Evolutionary conservation across 306 rosid genomes (phyloP).

Genomic region (Cucumis hystrix): DNA sequence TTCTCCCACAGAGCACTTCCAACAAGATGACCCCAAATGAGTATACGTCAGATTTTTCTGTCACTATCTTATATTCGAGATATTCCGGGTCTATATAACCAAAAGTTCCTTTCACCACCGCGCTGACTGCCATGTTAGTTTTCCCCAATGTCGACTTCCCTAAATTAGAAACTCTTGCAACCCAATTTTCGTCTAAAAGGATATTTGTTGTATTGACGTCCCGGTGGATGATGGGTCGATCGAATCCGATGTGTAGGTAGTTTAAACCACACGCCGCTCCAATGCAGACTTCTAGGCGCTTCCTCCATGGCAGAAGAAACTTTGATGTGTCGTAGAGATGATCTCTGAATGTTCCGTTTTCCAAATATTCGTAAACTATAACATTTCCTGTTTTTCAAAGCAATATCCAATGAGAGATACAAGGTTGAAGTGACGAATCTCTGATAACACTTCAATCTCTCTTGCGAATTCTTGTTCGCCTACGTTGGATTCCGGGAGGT

Average conservation of each 20-base stretch:
- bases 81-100: constrained; percentile 24
- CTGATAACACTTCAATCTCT: constrained; percentile 36
- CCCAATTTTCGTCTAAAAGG: constrained; percentile 28
- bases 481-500: constrained; percentile 11
- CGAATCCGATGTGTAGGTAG: constrained; percentile 34
- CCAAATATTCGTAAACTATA: constrained; percentile 40
- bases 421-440: constrained; percentile 22
- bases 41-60: constrained; percentile 13
- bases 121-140: constrained; percentile 10
- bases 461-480: constrained; percentile 26
- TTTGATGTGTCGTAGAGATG: constrained; percentile 24
- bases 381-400: constrained; percentile 21
- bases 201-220: constrained; percentile 44
- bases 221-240: constrained; percentile 30
- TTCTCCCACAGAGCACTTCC: constrained; percentile 9
- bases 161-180: constrained; percentile 36
- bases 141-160: constrained; percentile 27
- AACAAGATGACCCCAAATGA: constrained; percentile 16
- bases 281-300: constrained; percentile 25
- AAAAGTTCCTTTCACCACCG: constrained; percentile 4
- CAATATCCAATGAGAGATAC: constrained; percentile 30
- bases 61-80: neutral
- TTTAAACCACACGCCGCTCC: constrained; percentile 43
- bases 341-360: constrained; percentile 28
- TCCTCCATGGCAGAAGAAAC: constrained; percentile 23